These are phyloP conservation scores for Melampsora larici-populina DNA, from an alignment of 1,284 basidiomycete genomes.

Conservation along the genomic window DNA sequence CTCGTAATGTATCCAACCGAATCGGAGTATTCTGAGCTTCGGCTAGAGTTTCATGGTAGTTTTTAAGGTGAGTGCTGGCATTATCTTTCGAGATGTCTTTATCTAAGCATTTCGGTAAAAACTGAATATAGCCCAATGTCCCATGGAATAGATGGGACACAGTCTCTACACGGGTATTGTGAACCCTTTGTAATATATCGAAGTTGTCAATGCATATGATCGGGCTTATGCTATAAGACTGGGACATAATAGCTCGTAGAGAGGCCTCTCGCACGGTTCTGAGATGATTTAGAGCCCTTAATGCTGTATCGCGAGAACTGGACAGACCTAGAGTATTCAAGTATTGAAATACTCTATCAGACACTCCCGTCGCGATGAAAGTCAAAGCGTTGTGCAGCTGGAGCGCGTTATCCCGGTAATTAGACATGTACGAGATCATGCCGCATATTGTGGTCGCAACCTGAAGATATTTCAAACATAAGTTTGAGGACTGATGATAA, in stretches of 20 bases:
- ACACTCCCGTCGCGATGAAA: conserved; percentile 9
- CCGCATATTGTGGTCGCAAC: conserved; percentile 9
- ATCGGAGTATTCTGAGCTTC: not conserved
- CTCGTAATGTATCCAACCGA: not conserved
- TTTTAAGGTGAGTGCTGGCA: not conserved
- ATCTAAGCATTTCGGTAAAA: no score
- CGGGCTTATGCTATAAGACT: not conserved
- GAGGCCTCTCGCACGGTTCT: not conserved
- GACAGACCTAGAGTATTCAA: conserved; percentile 14
- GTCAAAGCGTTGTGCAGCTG: conserved; percentile 23
- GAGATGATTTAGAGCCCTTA: not conserved
- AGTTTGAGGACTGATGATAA: no score
- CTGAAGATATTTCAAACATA: not conserved
- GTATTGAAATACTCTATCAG: not conserved
- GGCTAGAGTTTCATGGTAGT: not conserved
- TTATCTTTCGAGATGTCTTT: not conserved
- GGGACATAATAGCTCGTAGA: not conserved
- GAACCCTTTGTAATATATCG: no score
- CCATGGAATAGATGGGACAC: conserved; percentile 4
- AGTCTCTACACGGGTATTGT: no score
- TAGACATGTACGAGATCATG: conserved; percentile 14
- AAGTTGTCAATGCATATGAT: no score
- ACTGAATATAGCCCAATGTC: conserved; percentile 17
- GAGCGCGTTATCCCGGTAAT: conserved; percentile 4
- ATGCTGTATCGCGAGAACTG: not conserved